These are phyloP conservation scores for Leishmania guyanensis DNA, from an alignment of 208 protist genomes.

Conservation along the genomic window DNA sequence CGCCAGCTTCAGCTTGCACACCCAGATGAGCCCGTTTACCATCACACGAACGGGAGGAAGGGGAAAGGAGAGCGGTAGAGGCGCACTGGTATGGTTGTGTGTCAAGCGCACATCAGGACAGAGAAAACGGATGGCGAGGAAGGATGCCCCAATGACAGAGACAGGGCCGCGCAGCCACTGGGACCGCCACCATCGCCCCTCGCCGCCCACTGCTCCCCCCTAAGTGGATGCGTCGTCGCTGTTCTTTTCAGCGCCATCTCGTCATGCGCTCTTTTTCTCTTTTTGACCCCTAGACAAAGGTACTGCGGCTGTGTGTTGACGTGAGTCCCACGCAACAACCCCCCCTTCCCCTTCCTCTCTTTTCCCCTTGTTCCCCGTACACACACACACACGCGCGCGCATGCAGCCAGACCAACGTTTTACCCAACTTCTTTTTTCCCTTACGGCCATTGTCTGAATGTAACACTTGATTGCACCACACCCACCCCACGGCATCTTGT, in stretches of 20 bases:
- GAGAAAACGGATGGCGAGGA: neutral
- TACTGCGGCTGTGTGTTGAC: neutral
- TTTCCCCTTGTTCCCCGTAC: neutral
- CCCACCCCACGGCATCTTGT: neutral
- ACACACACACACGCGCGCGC: neutral
- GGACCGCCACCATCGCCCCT: neutral
- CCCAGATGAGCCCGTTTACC: neutral
- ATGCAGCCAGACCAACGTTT: neutral
- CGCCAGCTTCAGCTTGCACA: constrained; percentile 24
- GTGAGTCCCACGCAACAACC: neutral
- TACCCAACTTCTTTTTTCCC: neutral
- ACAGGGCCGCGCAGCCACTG: neutral
- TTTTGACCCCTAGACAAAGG: neutral
- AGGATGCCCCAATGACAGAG: neutral
- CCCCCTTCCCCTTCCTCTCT: neutral
- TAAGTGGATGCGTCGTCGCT: too few species aligned
- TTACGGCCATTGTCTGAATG: neutral
- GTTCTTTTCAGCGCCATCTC: too few species aligned
- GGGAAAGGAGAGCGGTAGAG: neutral
- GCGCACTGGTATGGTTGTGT: neutral
- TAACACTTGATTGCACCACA: neutral
- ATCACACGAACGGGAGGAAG: neutral
- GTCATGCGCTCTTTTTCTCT: neutral
- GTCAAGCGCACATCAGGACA: neutral
- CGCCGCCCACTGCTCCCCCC: neutral